These are phyloP conservation scores for Aspergillus proliferans DNA, from an alignment of 2,329 filamentous ascomycete genomes.

Conservation along the genomic window DNA sequence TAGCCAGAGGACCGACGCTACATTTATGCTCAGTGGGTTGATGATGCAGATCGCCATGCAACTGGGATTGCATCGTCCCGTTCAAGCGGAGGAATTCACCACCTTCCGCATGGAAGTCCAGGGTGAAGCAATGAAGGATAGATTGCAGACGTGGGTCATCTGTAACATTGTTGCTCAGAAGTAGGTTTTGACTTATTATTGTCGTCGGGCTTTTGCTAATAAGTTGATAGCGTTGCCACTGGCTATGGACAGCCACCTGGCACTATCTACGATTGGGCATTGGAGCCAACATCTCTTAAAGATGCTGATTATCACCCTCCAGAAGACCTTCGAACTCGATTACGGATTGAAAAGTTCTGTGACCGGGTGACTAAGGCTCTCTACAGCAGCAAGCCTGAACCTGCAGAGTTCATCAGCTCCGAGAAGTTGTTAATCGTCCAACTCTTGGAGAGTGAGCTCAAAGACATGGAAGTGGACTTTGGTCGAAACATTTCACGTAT, in stretches of 20 bases:
- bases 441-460: constrained; percentile 39
- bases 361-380: constrained; percentile 52
- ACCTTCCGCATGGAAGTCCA: constrained; percentile 46
- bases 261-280: constrained; percentile 54
- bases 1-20: constrained; percentile 56
- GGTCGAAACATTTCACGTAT: constrained; percentile 31
- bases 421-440: constrained; percentile 39
- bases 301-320: constrained; percentile 44
- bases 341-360: constrained; percentile 53
- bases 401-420: constrained; percentile 42
- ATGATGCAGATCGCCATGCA: constrained; percentile 64
- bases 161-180: constrained; percentile 64
- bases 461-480: constrained; percentile 49
- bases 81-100: constrained; percentile 52
- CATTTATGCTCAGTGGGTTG: constrained; percentile 57
- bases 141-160: constrained; percentile 59
- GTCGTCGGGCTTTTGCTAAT: constrained; percentile 7
- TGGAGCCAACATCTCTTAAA: constrained; percentile 39
- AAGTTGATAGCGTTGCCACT: constrained; percentile 49
- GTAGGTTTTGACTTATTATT: constrained; percentile 28
- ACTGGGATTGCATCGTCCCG: constrained; percentile 56
- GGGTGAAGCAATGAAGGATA: constrained; percentile 57
- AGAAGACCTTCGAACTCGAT: constrained; percentile 43
- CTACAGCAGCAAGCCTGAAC: constrained; percentile 52
- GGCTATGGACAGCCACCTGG: constrained; percentile 59